phyloP scores from a whole-genome alignment of 1,284 basidiomycete species.

The Tetrapyrgos nigripes region DNA sequence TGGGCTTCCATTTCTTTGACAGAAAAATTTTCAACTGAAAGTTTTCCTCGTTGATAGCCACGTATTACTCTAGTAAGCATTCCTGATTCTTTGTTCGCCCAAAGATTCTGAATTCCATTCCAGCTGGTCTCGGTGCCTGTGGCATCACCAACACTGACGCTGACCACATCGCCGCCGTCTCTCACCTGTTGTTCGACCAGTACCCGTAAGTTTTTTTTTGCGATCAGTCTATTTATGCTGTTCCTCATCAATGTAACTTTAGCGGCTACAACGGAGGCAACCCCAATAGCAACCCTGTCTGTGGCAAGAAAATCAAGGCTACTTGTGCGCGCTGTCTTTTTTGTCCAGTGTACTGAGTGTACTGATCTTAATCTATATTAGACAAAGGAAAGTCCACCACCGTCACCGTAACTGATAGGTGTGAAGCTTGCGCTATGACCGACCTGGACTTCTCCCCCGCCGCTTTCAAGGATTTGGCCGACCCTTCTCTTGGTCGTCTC shows the following conservation, averaged over 20 bases:
- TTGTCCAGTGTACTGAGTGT: too few relatives aligned
- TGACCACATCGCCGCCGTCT: slow-evolving; percentile 69
- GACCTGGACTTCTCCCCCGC: slow-evolving; percentile 51
- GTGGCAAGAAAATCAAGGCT: slow-evolving; percentile 50
- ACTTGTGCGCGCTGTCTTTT: slow-evolving; percentile 46
- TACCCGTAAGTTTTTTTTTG: slow-evolving; percentile 59
- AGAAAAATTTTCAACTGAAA: background rate
- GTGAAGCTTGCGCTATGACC: slow-evolving; percentile 53
- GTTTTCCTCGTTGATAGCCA: slow-evolving; percentile 39
- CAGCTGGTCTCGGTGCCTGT: slow-evolving; percentile 71
- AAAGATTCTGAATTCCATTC: slow-evolving; percentile 7
- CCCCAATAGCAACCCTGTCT: slow-evolving; percentile 72
- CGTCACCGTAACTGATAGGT: slow-evolving; percentile 66
- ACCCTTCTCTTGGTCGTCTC: slow-evolving; percentile 55
- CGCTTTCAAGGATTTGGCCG: slow-evolving; percentile 32
- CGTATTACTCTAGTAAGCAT: slow-evolving; percentile 54
- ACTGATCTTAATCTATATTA: slow-evolving; percentile 26
- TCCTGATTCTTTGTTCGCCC: background rate
- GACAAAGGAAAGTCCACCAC: slow-evolving; percentile 56
- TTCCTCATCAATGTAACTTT: slow-evolving; percentile 13
- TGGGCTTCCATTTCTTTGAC: slow-evolving; percentile 26
- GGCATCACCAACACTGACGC: slow-evolving; percentile 61
- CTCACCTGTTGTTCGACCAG: slow-evolving; percentile 59
- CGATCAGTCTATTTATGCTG: background rate
- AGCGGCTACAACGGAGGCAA: slow-evolving; percentile 58